phyloP scores from a whole-genome alignment of 2,329 filamentous ascomycete species.

The Seiridium cupressi region DNA sequence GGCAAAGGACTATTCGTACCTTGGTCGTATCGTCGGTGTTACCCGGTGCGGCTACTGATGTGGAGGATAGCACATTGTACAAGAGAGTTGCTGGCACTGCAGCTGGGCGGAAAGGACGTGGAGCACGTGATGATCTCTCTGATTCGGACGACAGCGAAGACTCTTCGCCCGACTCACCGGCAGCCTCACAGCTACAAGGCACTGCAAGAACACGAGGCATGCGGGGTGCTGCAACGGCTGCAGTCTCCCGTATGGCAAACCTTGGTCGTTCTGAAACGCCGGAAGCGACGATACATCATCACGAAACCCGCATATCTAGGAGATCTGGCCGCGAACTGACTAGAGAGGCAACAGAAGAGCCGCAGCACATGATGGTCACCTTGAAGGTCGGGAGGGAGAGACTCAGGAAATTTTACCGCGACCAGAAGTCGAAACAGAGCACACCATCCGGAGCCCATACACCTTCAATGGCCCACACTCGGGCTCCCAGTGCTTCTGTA shows the following conservation, averaged over 20 bases:
- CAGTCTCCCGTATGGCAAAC: slow-evolving; percentile 83
- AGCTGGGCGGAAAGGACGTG: slow-evolving; percentile 54
- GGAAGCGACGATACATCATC: slow-evolving; percentile 67
- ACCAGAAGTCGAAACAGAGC: slow-evolving; percentile 41
- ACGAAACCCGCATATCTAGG: slow-evolving; percentile 70
- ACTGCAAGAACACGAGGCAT: slow-evolving; percentile 86
- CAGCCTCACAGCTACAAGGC: slow-evolving; percentile 68
- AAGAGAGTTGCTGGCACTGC: slow-evolving; percentile 67
- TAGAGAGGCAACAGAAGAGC: slow-evolving; percentile 79
- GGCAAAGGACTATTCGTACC: slow-evolving; percentile 89
- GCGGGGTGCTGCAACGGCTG: slow-evolving; percentile 82
- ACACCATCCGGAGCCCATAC: slow-evolving; percentile 41
- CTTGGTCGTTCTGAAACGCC: slow-evolving; percentile 85
- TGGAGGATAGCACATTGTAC: slow-evolving; percentile 85
- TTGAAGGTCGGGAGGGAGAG: slow-evolving; percentile 72
- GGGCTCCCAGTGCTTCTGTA: slow-evolving; percentile 40
- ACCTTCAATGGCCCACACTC: slow-evolving; percentile 43
- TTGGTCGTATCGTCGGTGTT: slow-evolving; percentile 90
- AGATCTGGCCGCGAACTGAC: slow-evolving; percentile 57
- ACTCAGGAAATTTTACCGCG: slow-evolving; percentile 63
- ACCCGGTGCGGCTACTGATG: slow-evolving; percentile 74
- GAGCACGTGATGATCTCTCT: slow-evolving; percentile 65
- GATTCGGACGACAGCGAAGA: slow-evolving; percentile 93
- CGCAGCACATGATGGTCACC: slow-evolving; percentile 68
- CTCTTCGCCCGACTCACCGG: slow-evolving; percentile 82